phyloP scores from a whole-genome alignment of 2,329 filamentous ascomycete species.

The Didymosphaeria variabile region DNA sequence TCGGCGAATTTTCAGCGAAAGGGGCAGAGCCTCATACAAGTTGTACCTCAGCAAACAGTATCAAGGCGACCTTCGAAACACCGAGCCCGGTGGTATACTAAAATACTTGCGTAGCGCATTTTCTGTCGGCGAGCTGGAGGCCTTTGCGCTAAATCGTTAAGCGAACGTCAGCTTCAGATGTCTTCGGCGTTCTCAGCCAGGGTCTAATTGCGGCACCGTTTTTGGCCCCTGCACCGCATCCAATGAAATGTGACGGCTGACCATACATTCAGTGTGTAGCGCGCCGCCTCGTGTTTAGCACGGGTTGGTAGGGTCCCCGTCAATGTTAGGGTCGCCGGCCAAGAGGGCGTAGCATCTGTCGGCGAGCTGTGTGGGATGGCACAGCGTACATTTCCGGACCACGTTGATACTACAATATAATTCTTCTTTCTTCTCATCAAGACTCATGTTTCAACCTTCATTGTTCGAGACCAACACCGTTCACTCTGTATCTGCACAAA shows the following conservation, averaged over 20 bases:
- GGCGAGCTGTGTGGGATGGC: background rate
- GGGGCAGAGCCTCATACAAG: background rate
- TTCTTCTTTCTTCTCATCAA: background rate
- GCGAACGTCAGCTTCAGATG: background rate
- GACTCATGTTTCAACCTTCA: background rate
- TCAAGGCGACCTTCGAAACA: background rate
- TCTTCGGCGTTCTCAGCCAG: background rate
- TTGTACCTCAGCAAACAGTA: background rate
- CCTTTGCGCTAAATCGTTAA: background rate
- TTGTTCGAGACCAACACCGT: background rate
- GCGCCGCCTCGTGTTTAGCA: constrained; percentile 1
- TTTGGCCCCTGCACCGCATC: constrained; percentile 1
- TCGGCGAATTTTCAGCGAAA: background rate
- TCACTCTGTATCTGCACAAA: background rate
- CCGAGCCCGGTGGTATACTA: background rate
- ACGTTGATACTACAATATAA: background rate
- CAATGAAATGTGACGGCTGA: background rate
- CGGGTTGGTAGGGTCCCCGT: background rate
- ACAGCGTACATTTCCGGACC: background rate
- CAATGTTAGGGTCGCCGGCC: constrained; percentile 4
- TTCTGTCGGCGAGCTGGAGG: constrained; percentile 5
- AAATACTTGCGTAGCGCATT: constrained; percentile 1
- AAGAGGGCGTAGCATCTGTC: background rate
- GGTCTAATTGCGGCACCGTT: background rate
- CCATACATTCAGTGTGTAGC: background rate